phyloP scores from a whole-genome alignment of 306 rosid genomes.

The Abrus pulchellus region DNA sequence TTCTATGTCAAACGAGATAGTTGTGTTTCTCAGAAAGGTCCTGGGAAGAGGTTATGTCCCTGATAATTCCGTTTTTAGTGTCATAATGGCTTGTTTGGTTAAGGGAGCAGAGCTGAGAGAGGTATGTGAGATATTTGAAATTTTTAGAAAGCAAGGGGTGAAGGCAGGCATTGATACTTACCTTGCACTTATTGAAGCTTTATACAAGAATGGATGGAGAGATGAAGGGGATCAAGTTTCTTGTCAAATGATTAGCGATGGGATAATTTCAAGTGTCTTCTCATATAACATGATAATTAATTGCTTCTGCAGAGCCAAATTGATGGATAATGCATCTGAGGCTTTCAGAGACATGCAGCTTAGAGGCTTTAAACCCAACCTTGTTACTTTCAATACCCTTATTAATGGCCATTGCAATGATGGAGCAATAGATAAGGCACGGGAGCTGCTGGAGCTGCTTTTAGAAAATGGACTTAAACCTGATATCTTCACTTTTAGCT shows the following conservation, averaged over 20 bases:
- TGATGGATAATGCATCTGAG: slow-evolving; percentile 70
- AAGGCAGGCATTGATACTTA: slow-evolving; percentile 66
- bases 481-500: slow-evolving; percentile 80
- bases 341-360: slow-evolving; percentile 64
- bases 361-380: slow-evolving; percentile 72
- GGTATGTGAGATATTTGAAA: slow-evolving; percentile 60
- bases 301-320: slow-evolving; percentile 72
- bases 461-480: slow-evolving; percentile 70
- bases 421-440: slow-evolving; percentile 64
- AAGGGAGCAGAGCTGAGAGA: slow-evolving; percentile 65
- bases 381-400: slow-evolving; percentile 87
- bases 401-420: slow-evolving; percentile 74
- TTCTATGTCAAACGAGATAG: slow-evolving; percentile 68
- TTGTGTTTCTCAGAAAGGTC: slow-evolving; percentile 58
- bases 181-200: slow-evolving; percentile 69
- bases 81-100: slow-evolving; percentile 71
- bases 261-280: slow-evolving; percentile 63
- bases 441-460: slow-evolving; percentile 69
- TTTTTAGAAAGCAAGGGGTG: slow-evolving; percentile 60
- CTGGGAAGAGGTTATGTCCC: slow-evolving; percentile 68
- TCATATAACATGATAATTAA: slow-evolving; percentile 79
- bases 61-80: slow-evolving; percentile 63
- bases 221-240: slow-evolving; percentile 64
- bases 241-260: slow-evolving; percentile 62
- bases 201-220: slow-evolving; percentile 58